phyloP scores from a whole-genome alignment of 2,329 filamentous ascomycete genomes.

The Ceratocystis colombiana region DNA sequence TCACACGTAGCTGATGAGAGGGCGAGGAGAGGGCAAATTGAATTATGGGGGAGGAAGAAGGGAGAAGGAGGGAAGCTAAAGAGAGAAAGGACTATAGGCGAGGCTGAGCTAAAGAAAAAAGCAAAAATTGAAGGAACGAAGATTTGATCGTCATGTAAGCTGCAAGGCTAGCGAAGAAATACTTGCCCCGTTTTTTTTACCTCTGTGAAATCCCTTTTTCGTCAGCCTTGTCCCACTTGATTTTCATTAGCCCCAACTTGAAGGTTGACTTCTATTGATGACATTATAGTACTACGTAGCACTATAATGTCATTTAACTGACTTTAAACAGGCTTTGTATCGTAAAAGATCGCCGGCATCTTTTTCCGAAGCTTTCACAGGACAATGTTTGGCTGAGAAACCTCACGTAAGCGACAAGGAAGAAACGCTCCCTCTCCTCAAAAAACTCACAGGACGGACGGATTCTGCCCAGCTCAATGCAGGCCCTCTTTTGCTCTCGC shows the following conservation, averaged over 20 bases:
- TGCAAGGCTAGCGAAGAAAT: slow-evolving; percentile 13
- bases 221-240: slow-evolving; percentile 23
- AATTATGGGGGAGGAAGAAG: neutral
- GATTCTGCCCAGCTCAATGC: neutral
- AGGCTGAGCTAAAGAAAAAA: neutral
- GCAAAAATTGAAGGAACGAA: neutral
- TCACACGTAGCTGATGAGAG: neutral
- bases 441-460: neutral
- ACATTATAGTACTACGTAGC: too few relatives aligned
- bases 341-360: too few relatives aligned
- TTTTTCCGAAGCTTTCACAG: neutral
- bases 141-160: neutral
- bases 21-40: neutral
- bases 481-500: slow-evolving; percentile 5
- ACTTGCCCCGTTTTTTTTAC: slow-evolving; percentile 14
- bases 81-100: neutral
- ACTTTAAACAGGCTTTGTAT: too few relatives aligned
- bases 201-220: neutral
- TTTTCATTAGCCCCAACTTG: neutral
- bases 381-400: slow-evolving; percentile 8
- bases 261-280: too few relatives aligned
- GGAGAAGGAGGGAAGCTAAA: neutral
- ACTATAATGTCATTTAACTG: too few relatives aligned
- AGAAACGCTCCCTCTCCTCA: neutral
- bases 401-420: neutral